Conservation (phyloP, 176 grass and related monocot species). For the Oryza brachyantha region DNA sequence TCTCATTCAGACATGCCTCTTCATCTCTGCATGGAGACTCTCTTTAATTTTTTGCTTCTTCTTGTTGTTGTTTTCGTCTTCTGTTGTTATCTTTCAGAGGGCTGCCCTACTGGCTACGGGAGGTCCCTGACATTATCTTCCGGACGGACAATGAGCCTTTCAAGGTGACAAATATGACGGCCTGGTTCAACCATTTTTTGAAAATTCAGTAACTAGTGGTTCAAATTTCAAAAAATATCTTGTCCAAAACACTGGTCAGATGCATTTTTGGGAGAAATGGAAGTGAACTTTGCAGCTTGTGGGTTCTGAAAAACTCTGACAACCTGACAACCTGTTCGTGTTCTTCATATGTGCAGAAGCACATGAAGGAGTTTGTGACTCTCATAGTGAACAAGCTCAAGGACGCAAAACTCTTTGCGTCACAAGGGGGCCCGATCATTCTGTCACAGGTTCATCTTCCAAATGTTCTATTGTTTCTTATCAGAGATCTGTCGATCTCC, state of each 20-base stretch:
- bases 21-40: background rate
- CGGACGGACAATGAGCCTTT: conserved; percentile 75
- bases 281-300: background rate
- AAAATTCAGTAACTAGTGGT: too few species aligned
- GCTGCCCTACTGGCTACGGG: conserved; percentile 87
- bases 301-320: background rate
- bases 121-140: conserved; percentile 62
- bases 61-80: background rate
- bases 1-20: conserved; percentile 13
- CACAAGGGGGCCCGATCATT: conserved; percentile 90
- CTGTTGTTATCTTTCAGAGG: conserved; percentile 40
- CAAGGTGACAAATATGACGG: conserved; percentile 51
- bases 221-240: too few species aligned
- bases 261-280: background rate
- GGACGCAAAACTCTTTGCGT: conserved; percentile 71
- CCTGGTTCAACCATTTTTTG: too few species aligned
- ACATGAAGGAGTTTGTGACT: conserved; percentile 67
- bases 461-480: background rate
- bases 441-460: conserved; percentile 62
- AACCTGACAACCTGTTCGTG: background rate
- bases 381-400: conserved; percentile 61
- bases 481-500: background rate
- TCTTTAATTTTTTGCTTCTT: background rate
- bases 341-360: conserved; percentile 34
- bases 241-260: too few species aligned